Percentiles rank a stretch among this genome's conserved stretches.
phyloP scores from a whole-genome alignment of 257 asterid species.

The Salvia rosmarinus region DNA sequence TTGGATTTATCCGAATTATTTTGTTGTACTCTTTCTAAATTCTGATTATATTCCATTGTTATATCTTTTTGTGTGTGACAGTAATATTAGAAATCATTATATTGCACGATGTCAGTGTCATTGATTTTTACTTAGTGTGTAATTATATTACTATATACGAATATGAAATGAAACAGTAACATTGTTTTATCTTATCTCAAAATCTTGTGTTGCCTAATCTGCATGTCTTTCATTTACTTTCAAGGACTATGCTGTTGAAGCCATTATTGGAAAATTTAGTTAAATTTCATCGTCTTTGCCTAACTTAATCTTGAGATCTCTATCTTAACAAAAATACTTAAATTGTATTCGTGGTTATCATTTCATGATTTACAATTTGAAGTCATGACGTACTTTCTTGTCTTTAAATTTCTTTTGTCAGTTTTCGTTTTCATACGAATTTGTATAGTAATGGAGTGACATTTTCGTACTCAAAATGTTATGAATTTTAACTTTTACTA shows the following conservation, averaged over 20 bases:
- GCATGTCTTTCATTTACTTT: not conserved
- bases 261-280: slow-evolving; percentile 7
- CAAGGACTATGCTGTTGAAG: slow-evolving; percentile 3
- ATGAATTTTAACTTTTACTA: too few species aligned
- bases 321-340: not conserved
- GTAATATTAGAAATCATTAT: not conserved
- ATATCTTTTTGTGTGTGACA: not conserved
- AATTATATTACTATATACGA: not conserved
- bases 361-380: not conserved
- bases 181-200: not conserved
- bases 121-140: not conserved
- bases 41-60: not conserved
- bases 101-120: not conserved
- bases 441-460: too few species aligned
- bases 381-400: not conserved
- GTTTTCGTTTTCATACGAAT: too few species aligned
- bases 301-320: slow-evolving; percentile 7
- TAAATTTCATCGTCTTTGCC: slow-evolving; percentile 29
- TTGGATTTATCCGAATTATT: slow-evolving; percentile 3
- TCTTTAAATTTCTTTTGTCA: too few species aligned
- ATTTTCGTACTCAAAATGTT: too few species aligned
- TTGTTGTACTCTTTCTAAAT: not conserved
- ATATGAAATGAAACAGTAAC: not conserved
- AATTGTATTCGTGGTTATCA: not conserved
- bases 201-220: slow-evolving; percentile 10